Evolutionary conservation across 2,329 filamentous ascomycete genomes (phyloP).

Genomic region (Scortechinia acanthostroma): DNA sequence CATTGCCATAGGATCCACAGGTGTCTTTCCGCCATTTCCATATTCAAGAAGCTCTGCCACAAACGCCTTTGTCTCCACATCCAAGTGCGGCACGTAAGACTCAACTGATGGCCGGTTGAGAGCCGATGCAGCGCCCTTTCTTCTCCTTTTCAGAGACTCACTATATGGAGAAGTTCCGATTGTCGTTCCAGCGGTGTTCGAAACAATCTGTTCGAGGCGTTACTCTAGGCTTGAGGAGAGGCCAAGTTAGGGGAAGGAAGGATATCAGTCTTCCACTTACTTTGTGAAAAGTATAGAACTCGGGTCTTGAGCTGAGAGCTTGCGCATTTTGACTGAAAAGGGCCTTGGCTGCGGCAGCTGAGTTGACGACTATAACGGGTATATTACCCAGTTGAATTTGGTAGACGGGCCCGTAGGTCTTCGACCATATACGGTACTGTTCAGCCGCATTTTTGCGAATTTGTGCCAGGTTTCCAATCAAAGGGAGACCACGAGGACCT

Average conservation of each 20-base stretch:
- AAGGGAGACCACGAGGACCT: constrained; percentile 38
- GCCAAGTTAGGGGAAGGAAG: too few species aligned
- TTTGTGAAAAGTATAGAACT: constrained; percentile 53
- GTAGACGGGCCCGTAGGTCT: constrained; percentile 39
- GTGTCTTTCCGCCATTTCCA: constrained; percentile 40
- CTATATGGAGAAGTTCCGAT: constrained; percentile 64
- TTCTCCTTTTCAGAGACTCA: constrained; percentile 53
- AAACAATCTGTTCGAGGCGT: constrained; percentile 56
- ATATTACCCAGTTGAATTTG: constrained; percentile 50
- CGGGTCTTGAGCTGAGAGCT: constrained; percentile 43
- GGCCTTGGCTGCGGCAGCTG: constrained; percentile 36
- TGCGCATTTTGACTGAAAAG: constrained; percentile 44
- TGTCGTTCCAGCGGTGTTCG: constrained; percentile 58
- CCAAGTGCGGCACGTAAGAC: constrained; percentile 54
- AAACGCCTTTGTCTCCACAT: constrained; percentile 56
- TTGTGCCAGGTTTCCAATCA: constrained; percentile 46
- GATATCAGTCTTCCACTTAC: constrained; percentile 19
- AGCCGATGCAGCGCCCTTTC: constrained; percentile 59
- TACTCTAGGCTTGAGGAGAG: too few species aligned
- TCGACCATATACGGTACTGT: constrained; percentile 45
- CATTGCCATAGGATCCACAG: constrained; percentile 61
- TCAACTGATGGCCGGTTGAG: constrained; percentile 58
- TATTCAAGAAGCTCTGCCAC: constrained; percentile 51
- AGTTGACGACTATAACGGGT: constrained; percentile 46
- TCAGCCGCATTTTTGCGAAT: constrained; percentile 46